phyloP scores from a whole-genome alignment of 345 rosid genomes.

The Clarkia xantiana region DNA sequence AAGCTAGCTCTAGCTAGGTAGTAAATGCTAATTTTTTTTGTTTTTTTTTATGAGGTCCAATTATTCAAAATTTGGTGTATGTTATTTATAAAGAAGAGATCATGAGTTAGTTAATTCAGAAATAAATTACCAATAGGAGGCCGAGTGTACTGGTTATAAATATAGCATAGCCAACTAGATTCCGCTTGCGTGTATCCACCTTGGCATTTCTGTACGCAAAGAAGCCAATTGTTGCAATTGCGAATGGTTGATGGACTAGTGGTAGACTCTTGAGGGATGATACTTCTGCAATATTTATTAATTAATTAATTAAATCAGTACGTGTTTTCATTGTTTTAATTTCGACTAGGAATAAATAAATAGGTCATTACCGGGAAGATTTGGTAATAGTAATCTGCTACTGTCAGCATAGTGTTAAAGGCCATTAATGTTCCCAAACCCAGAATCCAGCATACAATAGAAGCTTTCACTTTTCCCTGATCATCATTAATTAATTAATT shows the following conservation, averaged over 20 bases:
- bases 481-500: too few relatives aligned
- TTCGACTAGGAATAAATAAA: background rate
- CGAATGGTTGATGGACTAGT: slow-evolving; percentile 66
- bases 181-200: slow-evolving; percentile 53
- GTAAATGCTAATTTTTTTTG: too few relatives aligned
- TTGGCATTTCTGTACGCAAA: slow-evolving; percentile 55
- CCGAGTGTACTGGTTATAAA: slow-evolving; percentile 44
- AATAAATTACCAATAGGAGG: slow-evolving; percentile 55
- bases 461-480: slow-evolving; percentile 57
- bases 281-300: slow-evolving; percentile 27
- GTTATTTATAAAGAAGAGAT: background rate
- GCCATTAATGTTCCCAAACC: slow-evolving; percentile 68
- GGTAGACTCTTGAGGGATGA: slow-evolving; percentile 87
- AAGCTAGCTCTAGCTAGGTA: background rate
- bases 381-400: slow-evolving; percentile 58
- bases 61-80: too few relatives aligned
- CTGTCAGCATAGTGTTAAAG: slow-evolving; percentile 78
- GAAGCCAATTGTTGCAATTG: slow-evolving; percentile 48
- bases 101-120: background rate
- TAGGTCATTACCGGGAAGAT: slow-evolving; percentile 39
- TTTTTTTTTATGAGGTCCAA: too few relatives aligned
- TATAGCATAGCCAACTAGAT: slow-evolving; percentile 46
- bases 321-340: too few relatives aligned
- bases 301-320: background rate
- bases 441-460: slow-evolving; percentile 56